Evolutionary conservation across 352 stramenopile species (phyloP), one percentile per base, ranked within the genome.

Genomic region (Phytophthora capsici): DNA sequence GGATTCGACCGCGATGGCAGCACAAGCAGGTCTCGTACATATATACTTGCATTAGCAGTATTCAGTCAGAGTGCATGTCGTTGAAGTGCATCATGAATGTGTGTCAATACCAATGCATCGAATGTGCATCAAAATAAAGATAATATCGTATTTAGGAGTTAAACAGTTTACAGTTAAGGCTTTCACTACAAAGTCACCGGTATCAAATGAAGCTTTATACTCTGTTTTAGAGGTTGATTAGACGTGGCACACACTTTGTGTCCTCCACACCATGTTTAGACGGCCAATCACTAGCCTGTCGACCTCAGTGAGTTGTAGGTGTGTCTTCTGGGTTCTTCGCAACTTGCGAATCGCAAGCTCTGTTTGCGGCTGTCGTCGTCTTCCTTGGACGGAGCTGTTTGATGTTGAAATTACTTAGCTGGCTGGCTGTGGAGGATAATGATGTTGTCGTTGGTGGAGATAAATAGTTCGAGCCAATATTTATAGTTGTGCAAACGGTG

Each of bases 21-120:
- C 80, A 23, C 87, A 95, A 66, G 73, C 75, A 54, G 85, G 83
- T 7, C 50, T 93, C 40, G 79, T 92, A 51, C 79, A 89, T 66
- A 62, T 92, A 32, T 85, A 80, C 40, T 62, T 90, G 45, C 77
- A 78, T 46, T 86, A 69, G 52, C n/a, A 28, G 30, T n/a, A n/a
- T n/a, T n/a, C n/a, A n/a, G n/a, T 7, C 22, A 45, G 19, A 58
- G 38, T 59, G 52, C 28, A 1, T 32, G 52, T 60, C 38, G 26
- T 60, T 51, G 25, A 60, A 50, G 40, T 51, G 30, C 6, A 10
- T 16, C 6, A 28, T 23, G 40, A 60, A 28, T 60, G 40, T 41
- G 44, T 46, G 37, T 41, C 22, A 25, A 20, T 3, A 28, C 25
- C 7, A 28, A 28, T 2, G 22, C 5, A 20, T 7, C 23, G 10